phyloP scores from a whole-genome alignment of 75 land plant species.

The Larix kaempferi region DNA sequence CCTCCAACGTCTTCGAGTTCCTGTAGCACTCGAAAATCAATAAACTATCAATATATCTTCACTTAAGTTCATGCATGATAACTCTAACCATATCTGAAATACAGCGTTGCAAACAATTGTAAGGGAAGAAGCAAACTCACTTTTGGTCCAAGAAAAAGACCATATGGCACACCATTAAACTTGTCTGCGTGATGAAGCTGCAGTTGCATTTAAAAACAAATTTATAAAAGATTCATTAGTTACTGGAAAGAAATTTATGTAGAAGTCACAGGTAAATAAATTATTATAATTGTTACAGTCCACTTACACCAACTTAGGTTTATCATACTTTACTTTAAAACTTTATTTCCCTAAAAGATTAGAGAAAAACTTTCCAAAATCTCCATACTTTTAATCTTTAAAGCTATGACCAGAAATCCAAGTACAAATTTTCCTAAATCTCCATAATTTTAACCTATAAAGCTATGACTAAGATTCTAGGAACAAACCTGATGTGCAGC shows the following conservation, averaged over 20 bases:
- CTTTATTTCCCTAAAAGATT: too few relatives aligned
- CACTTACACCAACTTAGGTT: too few relatives aligned
- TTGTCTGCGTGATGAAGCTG: conserved; percentile 35
- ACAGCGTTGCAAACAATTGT: neutral
- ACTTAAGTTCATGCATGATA: neutral
- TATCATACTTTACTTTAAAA: too few relatives aligned
- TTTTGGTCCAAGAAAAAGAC: conserved; percentile 53
- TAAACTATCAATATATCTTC: neutral
- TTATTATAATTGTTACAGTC: too few relatives aligned
- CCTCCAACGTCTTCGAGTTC: conserved; percentile 82
- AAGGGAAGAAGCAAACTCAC: conserved; percentile 21
- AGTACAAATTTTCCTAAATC: conserved; percentile 78
- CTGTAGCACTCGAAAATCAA: conserved; percentile 23
- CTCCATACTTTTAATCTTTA: too few relatives aligned
- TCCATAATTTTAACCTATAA: conserved; percentile 61
- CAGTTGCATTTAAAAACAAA: neutral
- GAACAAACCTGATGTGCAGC: conserved; percentile 96
- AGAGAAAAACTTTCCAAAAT: too few relatives aligned
- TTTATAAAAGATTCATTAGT: neutral
- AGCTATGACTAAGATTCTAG: conserved; percentile 76
- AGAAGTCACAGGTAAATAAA: neutral
- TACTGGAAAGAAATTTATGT: neutral
- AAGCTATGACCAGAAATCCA: conserved; percentile 55
- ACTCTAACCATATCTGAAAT: neutral
- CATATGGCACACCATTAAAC: conserved; percentile 34